Evolutionary conservation across 164 flowering plant species (phyloP).

Genomic region (Magnolia kwangsiensis): DNA sequence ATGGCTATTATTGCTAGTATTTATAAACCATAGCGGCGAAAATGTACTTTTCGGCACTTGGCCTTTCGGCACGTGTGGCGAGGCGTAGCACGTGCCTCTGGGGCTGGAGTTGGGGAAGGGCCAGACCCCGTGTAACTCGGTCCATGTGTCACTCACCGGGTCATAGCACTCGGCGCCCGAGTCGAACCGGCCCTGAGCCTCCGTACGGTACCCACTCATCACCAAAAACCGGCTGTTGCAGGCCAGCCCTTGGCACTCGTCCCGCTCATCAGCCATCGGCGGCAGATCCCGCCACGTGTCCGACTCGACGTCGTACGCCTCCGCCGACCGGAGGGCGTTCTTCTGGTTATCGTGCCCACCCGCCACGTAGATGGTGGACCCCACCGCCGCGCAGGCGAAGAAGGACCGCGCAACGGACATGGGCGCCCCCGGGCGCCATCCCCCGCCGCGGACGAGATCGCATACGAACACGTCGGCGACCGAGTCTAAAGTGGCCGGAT

Average conservation of each 20-base stretch:
- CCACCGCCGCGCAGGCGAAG: conserved; percentile 27
- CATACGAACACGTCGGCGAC: conserved; percentile 22
- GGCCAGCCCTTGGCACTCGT: conserved; percentile 28
- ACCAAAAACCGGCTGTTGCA: conserved; percentile 28
- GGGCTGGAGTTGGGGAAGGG: conserved; percentile 12
- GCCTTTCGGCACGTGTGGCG: neutral
- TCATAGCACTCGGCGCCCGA: conserved; percentile 29
- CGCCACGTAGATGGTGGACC: conserved; percentile 16
- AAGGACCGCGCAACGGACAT: conserved; percentile 29
- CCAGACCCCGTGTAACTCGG: conserved; percentile 14
- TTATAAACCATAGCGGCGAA: neutral
- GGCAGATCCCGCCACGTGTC: conserved; percentile 24
- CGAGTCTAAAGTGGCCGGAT: conserved; percentile 26
- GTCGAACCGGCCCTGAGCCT: conserved; percentile 28
- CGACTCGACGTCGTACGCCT: conserved; percentile 15
- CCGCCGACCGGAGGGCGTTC: conserved; percentile 27
- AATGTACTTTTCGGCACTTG: neutral
- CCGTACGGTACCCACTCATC: conserved; percentile 35
- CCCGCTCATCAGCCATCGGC: conserved; percentile 21
- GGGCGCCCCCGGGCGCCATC: conserved; percentile 21
- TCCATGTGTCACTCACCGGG: conserved; percentile 14
- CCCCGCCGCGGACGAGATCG: conserved; percentile 15
- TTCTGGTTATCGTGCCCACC: conserved; percentile 34
- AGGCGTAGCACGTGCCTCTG: neutral
- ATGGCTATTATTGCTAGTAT: neutral